phyloP scores from a whole-genome alignment of 192 early-diverging fungal genomes.

The Entomortierella parvispora region DNA sequence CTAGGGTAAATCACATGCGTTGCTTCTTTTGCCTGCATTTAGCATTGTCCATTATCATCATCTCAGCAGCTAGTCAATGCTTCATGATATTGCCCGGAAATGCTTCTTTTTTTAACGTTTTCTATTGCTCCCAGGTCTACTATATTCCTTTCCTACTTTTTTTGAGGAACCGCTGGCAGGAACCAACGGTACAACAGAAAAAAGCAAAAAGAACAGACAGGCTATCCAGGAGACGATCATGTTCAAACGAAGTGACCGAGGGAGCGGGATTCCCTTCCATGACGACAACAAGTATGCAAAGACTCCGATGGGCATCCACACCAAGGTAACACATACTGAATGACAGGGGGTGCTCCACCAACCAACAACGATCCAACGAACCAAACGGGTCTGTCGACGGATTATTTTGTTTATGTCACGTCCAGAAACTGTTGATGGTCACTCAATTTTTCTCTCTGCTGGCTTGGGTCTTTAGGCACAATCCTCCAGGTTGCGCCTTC shows the following conservation, averaged over 20 bases:
- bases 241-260: constrained; percentile 15
- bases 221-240: background rate
- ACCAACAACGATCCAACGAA: background rate
- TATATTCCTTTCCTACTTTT: too few species aligned
- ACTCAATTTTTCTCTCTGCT: background rate
- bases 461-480: background rate
- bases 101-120: too few species aligned
- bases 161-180: background rate
- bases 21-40: too few species aligned
- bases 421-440: too few species aligned
- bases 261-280: constrained; percentile 23
- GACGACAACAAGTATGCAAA: constrained; percentile 50
- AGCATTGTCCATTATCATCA: too few species aligned
- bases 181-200: too few species aligned
- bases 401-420: background rate
- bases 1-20: too few species aligned
- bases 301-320: constrained; percentile 10
- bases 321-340: constrained; percentile 15
- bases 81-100: too few species aligned
- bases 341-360: background rate
- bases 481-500: constrained; percentile 11
- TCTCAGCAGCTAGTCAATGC: too few species aligned
- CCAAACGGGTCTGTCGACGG: too few species aligned
- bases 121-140: background rate
- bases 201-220: background rate